phyloP scores from a whole-genome alignment of 2,329 filamentous ascomycete genomes.

The Apiospora phragmitis region DNA sequence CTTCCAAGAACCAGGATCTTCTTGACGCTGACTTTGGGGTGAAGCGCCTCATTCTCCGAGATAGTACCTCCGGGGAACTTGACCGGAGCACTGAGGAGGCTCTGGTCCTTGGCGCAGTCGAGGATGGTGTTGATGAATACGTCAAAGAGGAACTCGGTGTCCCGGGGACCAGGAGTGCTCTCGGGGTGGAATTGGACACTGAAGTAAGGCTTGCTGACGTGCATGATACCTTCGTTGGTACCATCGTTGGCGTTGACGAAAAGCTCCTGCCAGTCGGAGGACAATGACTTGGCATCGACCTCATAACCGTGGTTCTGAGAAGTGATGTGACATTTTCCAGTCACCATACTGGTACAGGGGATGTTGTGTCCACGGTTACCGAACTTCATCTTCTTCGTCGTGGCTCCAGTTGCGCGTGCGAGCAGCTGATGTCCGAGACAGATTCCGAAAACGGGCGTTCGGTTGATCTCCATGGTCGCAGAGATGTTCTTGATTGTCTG shows the following conservation, averaged over 20 bases:
- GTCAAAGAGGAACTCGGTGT: constrained; percentile 96
- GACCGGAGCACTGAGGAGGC: constrained; percentile 71
- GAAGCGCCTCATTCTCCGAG: constrained; percentile 73
- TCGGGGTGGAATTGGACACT: constrained; percentile 99
- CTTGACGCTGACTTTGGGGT: constrained; percentile 83
- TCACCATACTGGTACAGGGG: constrained; percentile 92
- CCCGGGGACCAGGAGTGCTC: constrained; percentile 89
- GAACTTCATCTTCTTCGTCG: constrained; percentile 96
- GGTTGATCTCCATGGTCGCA: constrained; percentile 73
- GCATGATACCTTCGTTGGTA: constrained; percentile 96
- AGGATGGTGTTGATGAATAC: constrained; percentile 89
- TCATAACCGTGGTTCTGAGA: constrained; percentile 98
- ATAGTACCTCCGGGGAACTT: constrained; percentile 83
- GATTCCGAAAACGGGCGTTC: constrained; percentile 91
- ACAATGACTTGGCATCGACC: constrained; percentile 77
- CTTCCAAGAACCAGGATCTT: constrained; percentile 94
- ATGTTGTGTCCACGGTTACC: constrained; percentile 99
- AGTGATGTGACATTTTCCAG: constrained; percentile 96
- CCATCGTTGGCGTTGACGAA: constrained; percentile 98
- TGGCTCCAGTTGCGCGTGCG: constrained; percentile 81
- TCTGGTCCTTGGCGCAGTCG: constrained; percentile 66
- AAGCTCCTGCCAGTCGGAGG: constrained; percentile 83
- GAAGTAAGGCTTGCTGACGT: constrained; percentile 84
- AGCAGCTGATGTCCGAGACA: constrained; percentile 94
- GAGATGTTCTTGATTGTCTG: constrained; percentile 78